Conservation (phyloP, 805 yeast species). For the Wickerhamomyces chaumierensis region DNA sequence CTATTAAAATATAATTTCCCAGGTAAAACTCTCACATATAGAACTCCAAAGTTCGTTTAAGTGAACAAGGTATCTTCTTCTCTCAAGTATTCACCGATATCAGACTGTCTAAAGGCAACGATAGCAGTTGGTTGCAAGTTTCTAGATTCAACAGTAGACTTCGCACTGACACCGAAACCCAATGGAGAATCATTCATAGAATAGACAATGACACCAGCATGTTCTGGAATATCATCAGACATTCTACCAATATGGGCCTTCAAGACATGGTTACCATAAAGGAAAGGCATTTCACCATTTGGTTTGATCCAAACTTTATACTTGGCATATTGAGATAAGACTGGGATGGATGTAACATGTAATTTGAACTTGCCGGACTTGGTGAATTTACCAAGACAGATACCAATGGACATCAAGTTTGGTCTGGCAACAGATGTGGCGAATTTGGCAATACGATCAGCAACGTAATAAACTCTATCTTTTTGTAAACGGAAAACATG, state of each 20-base stretch:
- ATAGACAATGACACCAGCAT: constrained; percentile 86
- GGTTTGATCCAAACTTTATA: constrained; percentile 93
- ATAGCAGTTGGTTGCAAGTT: constrained; percentile 87
- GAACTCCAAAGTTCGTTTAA: no score
- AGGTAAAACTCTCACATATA: no score
- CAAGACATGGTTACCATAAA: constrained; percentile 91
- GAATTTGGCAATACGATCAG: constrained; percentile 68
- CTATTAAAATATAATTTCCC: no score
- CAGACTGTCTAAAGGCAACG: constrained; percentile 94
- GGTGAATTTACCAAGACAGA: constrained; percentile 93
- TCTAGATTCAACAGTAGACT: constrained; percentile 80
- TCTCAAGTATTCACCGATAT: constrained; percentile 94
- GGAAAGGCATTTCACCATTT: constrained; percentile 97
- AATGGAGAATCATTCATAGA: constrained; percentile 89
- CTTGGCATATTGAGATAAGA: constrained; percentile 78
- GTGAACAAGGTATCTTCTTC: constrained; percentile 95
- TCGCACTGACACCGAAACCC: constrained; percentile 93
- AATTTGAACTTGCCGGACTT: constrained; percentile 94
- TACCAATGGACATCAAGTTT: constrained; percentile 85
- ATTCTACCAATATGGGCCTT: constrained; percentile 95
- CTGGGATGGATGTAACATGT: constrained; percentile 83
- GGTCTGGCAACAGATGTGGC: constrained; percentile 89
- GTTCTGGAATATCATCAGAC: constrained; percentile 97
- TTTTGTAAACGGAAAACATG: constrained; percentile 94
- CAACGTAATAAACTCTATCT: constrained; percentile 90